Evolutionary conservation across 495 filamentous ascomycete species (phyloP).

Genomic region (Xylaria telfairii): DNA sequence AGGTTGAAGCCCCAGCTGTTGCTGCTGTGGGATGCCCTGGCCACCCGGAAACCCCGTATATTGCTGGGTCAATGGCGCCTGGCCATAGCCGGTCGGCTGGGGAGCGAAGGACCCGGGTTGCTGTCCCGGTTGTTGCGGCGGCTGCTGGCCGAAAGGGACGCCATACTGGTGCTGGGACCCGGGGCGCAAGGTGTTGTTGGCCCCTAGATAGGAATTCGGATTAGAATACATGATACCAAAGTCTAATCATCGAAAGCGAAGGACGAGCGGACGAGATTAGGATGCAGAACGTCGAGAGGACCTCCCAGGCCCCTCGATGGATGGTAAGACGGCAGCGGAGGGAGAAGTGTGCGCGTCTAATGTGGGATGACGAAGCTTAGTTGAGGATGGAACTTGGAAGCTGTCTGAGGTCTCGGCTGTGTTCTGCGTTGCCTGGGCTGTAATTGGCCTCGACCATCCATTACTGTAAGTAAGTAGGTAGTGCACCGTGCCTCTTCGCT

Average conservation of each 20-base stretch:
- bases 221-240: conserved; percentile 77
- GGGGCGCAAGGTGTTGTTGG: conserved; percentile 74
- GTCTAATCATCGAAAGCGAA: conserved; percentile 8
- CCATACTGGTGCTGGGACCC: conserved; percentile 70
- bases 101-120: conserved; percentile 65
- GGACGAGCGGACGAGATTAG: neutral
- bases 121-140: conserved; percentile 65
- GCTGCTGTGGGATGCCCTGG: conserved; percentile 54
- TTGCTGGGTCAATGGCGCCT: conserved; percentile 68
- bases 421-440: neutral
- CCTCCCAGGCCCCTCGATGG: conserved; percentile 20
- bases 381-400: conserved; percentile 1
- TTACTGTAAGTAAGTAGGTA: neutral
- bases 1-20: conserved; percentile 60
- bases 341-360: conserved; percentile 1
- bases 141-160: conserved; percentile 61
- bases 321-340: conserved; percentile 26
- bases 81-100: conserved; percentile 64
- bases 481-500: neutral
- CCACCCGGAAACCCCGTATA: conserved; percentile 62
- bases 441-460: neutral
- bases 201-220: conserved; percentile 82
- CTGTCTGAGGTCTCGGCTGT: neutral
- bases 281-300: conserved; percentile 6
- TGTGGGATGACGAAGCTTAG: conserved; percentile 39